Base-by-base conservation (phyloP, 345 rosid genomes). In the Erucastrum elatum region DNA sequence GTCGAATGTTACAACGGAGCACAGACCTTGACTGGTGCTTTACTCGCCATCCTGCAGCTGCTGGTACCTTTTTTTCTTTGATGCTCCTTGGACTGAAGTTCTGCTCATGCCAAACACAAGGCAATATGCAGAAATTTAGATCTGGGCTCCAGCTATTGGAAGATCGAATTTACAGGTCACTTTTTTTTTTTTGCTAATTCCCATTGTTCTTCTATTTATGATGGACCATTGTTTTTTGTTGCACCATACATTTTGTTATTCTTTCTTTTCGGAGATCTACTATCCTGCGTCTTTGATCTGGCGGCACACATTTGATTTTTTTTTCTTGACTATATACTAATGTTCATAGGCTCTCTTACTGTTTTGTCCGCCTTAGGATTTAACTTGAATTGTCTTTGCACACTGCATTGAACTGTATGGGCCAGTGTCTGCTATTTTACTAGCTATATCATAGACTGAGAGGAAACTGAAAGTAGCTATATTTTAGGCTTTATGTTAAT, bases 61-160 rank as follows among this genome's bases (percentile, higher is more conserved):
- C 94, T 66, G 99, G 99, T 75, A 90, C 97, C 76, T 96, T 96
- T 81, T 96, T 96, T 82, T 93, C 98, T 46, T 63, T 90, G 81
- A 96, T 96, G 99, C 96, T 91, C 84, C 93, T 96, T 77, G 99
- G 99, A 74, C 87, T 96, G 73, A 96, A 93, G 90, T 93, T 89
- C 81, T 93, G 99, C 84, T 84, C 94, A 6, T 89, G 96, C 86
- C 90, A 91, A 81, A 84, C 86, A 69, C 93, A 90, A 82, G 91
- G 96, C 62, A 91, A 93, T 82, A 82, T 96, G 87, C 93, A 84
- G 87, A 92, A 85, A 84, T 93, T 91, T 41, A 91, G 88, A 87
- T 73, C 87, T 60, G 99, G 94, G 74, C 97, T 93, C 86, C 97
- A 91, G 79, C 86, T 96, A 41, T 85, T 95, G 77, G 96, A 93